Percentiles rank a stretch among this genome's conserved stretches.
Conservation (phyloP, 371 early-diverging fungal genomes). For the Ordospora colligata region DNA sequence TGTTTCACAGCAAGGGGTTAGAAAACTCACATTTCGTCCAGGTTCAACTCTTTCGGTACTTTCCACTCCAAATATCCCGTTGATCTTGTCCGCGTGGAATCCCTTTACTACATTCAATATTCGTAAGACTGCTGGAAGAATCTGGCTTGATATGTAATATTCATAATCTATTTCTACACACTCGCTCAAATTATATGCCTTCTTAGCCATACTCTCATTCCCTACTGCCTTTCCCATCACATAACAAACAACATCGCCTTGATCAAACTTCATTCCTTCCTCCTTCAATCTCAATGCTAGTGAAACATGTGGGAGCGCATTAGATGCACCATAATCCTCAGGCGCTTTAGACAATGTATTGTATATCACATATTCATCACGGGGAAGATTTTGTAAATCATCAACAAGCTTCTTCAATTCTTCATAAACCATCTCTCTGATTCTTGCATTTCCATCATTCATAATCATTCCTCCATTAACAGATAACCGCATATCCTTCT, state of each 20-base stretch:
- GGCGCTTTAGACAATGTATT: constrained; percentile 77
- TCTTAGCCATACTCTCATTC: constrained; percentile 63
- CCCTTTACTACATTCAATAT: constrained; percentile 5
- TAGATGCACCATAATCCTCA: constrained; percentile 75
- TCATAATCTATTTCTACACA: constrained; percentile 67
- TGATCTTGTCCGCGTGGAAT: constrained; percentile 22
- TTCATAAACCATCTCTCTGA: constrained; percentile 14
- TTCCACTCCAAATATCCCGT: constrained; percentile 37
- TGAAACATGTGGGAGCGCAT: constrained; percentile 82
- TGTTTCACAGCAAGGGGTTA: constrained; percentile 54
- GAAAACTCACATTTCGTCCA: constrained; percentile 23
- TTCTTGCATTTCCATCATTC: background rate
- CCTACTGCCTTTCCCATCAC: constrained; percentile 72
- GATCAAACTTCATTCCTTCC: constrained; percentile 66
- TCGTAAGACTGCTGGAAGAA: constrained; percentile 75
- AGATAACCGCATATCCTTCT: background rate
- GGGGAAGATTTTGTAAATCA: constrained; percentile 60
- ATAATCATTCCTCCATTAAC: background rate
- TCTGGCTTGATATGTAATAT: constrained; percentile 88
- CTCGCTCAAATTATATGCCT: constrained; percentile 80
- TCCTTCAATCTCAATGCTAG: constrained; percentile 77
- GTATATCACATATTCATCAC: constrained; percentile 79
- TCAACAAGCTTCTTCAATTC: background rate
- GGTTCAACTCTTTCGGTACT: background rate
- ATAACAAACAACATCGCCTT: constrained; percentile 87